Base-by-base conservation (phyloP, 805 yeast genomes). In the Kodamaea jinghongensis region DNA sequence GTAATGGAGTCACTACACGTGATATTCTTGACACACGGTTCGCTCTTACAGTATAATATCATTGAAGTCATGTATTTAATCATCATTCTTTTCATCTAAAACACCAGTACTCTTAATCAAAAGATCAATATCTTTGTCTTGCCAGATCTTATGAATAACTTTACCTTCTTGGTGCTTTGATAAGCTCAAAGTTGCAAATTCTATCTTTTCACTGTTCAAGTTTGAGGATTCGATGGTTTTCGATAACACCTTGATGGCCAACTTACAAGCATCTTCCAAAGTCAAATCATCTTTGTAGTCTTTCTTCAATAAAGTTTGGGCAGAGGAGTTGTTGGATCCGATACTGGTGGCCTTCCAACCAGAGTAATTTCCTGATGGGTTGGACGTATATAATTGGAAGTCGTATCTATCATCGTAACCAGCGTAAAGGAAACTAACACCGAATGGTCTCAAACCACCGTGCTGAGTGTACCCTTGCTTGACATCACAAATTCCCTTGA, bases 311-410 rank as follows among this genome's bases (percentile, higher is more conserved):
- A 93, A 69, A 1, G 99, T 91, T 69, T 93, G 99, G 1, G 97
- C 97, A 32, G 96, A 90, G 6, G 96, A 79, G 48, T 88, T 89
- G 68, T 93, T 93, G 36, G 97, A 96, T 30, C 99, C 99, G 44
- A 93, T 90, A 52, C 88, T 77, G 25, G 96, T 91, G 31, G 99
- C 99, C 65, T 86, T 89, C 99, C 99, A 93, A 17, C 99, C 98
- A 14, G 95, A 79, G 62, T 90, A 93, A 67, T 93, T 93, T 17
- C 99, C 99, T 0, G 96, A 86, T 10, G 99, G 99, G 60, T 93
- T 93, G 16, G 96, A 85, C 4, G 96, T 90, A 67, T 83, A 93
- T 50, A 93, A 72, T 64, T 93, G 99, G 72, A 84, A 93, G 23
- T 89, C 89, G 54, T 82, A 83, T 55, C 87, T 70, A 39, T 88